Conservation (phyloP, 2,329 filamentous ascomycete genomes). For the Neofusicoccum cordaticola region DNA sequence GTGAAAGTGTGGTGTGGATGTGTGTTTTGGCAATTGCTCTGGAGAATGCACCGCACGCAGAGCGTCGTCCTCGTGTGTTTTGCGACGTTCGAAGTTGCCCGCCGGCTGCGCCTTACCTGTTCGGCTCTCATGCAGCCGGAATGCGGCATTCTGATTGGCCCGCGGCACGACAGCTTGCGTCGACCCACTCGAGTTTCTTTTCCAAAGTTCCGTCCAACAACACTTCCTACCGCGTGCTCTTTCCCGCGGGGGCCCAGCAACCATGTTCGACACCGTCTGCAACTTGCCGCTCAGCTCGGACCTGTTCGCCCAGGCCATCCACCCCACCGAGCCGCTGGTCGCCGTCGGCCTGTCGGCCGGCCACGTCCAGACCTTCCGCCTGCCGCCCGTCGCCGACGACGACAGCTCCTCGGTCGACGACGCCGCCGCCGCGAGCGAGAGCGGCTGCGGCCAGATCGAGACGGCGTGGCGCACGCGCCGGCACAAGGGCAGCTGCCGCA, state of each 20-base stretch:
- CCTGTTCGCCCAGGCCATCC: conserved; percentile 82
- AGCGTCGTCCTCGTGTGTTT: background rate
- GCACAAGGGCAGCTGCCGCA: conserved; percentile 91
- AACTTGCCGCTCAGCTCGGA: conserved; percentile 82
- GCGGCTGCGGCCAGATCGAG: conserved; percentile 73
- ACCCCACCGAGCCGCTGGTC: conserved; percentile 79
- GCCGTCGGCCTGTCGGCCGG: conserved; percentile 82
- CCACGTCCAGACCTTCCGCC: conserved; percentile 78
- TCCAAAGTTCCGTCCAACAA: background rate
- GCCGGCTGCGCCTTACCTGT: background rate
- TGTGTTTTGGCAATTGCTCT: background rate
- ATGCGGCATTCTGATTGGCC: background rate
- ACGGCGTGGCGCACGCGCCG: conserved; percentile 81
- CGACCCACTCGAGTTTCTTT: background rate
- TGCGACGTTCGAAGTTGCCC: background rate
- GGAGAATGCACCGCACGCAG: too few relatives aligned
- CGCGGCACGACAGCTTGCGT: background rate
- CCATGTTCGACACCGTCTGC: conserved; percentile 89
- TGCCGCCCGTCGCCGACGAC: conserved; percentile 60
- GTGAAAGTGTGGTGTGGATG: background rate
- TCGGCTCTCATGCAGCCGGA: background rate
- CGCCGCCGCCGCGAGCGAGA: conserved; percentile 45
- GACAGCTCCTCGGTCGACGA: conserved; percentile 48
- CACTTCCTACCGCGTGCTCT: background rate
- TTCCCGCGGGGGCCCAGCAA: background rate